Evolutionary conservation across 345 rosid species (phyloP).

Genomic region (Psidium friedrichsthalianum): DNA sequence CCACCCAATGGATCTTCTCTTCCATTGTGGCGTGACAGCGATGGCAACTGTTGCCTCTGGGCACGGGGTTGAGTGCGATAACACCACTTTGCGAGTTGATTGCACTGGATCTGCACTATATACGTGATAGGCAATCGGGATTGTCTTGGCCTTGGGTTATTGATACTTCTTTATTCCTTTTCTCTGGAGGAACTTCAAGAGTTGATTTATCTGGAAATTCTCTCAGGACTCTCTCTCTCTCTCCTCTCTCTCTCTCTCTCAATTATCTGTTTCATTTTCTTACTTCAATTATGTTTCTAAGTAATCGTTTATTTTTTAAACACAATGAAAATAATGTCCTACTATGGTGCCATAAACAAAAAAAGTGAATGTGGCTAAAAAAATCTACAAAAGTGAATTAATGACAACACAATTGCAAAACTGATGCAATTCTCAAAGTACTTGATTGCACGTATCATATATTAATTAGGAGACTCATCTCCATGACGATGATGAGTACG

Average conservation of each 20-base stretch:
- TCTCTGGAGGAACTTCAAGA: not conserved
- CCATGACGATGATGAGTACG: not conserved
- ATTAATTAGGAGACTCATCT: not conserved
- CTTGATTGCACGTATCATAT: not conserved
- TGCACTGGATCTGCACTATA: too few species aligned
- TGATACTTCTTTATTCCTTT: too few species aligned
- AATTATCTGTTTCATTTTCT: not conserved
- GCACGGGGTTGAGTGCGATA: fast-evolving
- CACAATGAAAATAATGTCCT: not conserved
- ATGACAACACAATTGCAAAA: not conserved
- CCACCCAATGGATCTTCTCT: not conserved
- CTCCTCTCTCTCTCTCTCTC: not conserved
- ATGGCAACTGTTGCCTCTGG: not conserved
- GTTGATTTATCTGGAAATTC: not conserved
- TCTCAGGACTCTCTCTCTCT: not conserved
- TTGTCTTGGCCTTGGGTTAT: not conserved
- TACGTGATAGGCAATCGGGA: too few species aligned
- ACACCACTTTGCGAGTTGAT: not conserved
- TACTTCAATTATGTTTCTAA: not conserved
- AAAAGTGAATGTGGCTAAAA: not conserved
- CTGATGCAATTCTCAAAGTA: not conserved
- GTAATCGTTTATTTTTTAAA: not conserved
- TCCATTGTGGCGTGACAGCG: fast-evolving
- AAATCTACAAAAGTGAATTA: not conserved
- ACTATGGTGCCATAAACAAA: not conserved